Evolutionary conservation across 768 basidiomycete species (phyloP), one percentile per base, ranked within the genome.

Genomic region (Coprinellus micaceus): DNA sequence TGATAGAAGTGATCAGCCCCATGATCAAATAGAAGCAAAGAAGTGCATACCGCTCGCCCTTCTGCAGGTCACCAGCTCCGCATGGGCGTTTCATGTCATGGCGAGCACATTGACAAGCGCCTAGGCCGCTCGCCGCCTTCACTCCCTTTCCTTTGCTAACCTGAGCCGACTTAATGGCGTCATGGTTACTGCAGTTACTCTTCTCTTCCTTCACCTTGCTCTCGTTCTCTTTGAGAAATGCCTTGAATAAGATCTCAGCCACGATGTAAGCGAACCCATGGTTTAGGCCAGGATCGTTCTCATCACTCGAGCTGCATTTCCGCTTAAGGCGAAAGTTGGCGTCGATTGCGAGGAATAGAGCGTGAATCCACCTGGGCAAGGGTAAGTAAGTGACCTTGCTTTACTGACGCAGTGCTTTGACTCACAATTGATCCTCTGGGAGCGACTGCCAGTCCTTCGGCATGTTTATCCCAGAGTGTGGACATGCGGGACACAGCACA

Each of bases 41-140:
- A n/a, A n/a, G n/a, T n/a, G n/a, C 62, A 41, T 58, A 70, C 71
- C 63, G 33, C 60, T 73, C 71, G 0, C 72, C 72, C 52, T 67
- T 67, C 52, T 73, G 72, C 1, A 74, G 56, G 54, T 72, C 69
- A 1, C 69, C 72, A 0, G 67, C 59, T 2, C 64, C 61, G 36
- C 53, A 59, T n/a, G 65, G 65, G 2, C 68, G 59, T 48, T 66
- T 65, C 55, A 74, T 64, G 47, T 67, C 64, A 50, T 74, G 71
- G 1, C 70, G 61, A 7, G 60, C 61, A 51, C 73, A 75, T 19
- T 67, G 61, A 1, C 66, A 59, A 0, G 58, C 60, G 0, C 66
- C 71, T 0, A 71, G 56, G 0, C 74, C 70, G 13, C 61, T 70
- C 12, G 67, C 61, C 0, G 61, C 59, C 33, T 6, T 33, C 2